Evolutionary conservation across 1,139 yeast species (phyloP).

Genomic region (Geotrichum bryndzae): DNA sequence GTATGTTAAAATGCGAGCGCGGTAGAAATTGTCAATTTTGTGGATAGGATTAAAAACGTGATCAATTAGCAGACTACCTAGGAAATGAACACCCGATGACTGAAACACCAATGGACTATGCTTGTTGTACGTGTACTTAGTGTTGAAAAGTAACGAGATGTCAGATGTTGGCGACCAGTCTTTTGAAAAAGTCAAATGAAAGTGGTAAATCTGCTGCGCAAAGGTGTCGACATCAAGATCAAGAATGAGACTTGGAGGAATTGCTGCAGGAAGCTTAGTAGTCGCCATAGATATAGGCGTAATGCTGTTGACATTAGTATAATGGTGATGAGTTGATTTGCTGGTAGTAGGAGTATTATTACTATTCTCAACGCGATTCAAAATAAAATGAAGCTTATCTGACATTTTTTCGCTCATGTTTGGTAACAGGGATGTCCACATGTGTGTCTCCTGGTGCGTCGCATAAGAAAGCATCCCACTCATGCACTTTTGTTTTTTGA

Average conservation of each 20-base stretch:
- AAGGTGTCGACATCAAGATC: conserved; percentile 29
- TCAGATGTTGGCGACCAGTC: conserved; percentile 74
- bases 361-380: conserved; percentile 1
- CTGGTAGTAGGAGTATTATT: neutral
- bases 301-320: conserved; percentile 14
- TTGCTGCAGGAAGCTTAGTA: conserved; percentile 13
- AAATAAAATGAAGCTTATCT: conserved; percentile 12
- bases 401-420: conserved; percentile 20
- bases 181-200: conserved; percentile 35
- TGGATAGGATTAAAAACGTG: conserved; percentile 49
- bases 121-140: conserved; percentile 40
- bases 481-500: conserved; percentile 41
- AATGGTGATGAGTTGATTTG: neutral
- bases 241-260: conserved; percentile 34
- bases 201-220: conserved; percentile 36
- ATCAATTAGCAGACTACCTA: conserved; percentile 63
- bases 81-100: conserved; percentile 63
- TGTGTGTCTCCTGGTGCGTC: conserved; percentile 22
- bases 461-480: conserved; percentile 32
- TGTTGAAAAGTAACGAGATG: conserved; percentile 47
- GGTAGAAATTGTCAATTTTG: conserved; percentile 32
- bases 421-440: conserved; percentile 27
- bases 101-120: conserved; percentile 63
- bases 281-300: neutral
- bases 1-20: conserved; percentile 65